Conservation (phyloP, 164 flowering plant genomes). For the Aristolochia fimbriata region DNA sequence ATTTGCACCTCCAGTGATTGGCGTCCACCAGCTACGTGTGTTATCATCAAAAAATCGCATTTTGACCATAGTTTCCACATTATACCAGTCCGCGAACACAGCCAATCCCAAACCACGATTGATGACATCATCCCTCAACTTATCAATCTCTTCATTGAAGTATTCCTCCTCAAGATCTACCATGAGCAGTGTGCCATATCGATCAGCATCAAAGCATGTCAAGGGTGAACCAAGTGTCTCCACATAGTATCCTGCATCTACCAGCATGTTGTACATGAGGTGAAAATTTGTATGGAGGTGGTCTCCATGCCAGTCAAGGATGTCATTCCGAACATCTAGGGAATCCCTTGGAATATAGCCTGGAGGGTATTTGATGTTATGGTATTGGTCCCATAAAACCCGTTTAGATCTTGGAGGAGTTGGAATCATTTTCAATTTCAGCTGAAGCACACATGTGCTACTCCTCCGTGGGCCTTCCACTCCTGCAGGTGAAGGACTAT, state of each 20-base stretch:
- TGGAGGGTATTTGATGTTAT: constrained; percentile 95
- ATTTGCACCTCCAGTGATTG: constrained; percentile 96
- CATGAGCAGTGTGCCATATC: constrained; percentile 89
- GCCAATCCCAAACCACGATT: constrained; percentile 74
- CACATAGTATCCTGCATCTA: constrained; percentile 85
- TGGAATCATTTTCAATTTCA: constrained; percentile 76
- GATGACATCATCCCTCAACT: constrained; percentile 72
- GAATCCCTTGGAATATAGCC: constrained; percentile 98
- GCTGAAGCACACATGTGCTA: constrained; percentile 69
- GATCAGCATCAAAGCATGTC: constrained; percentile 98
- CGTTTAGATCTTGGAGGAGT: constrained; percentile 83
- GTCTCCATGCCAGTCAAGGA: constrained; percentile 99
- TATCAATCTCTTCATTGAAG: constrained; percentile 75
- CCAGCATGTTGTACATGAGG: constrained; percentile 82
- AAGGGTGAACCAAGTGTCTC: constrained; percentile 98
- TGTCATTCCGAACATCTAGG: constrained; percentile 97
- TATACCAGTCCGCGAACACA: constrained; percentile 98
- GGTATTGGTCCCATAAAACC: constrained; percentile 94
- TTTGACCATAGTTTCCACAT: constrained; percentile 94
- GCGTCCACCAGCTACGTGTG: constrained; percentile 99
- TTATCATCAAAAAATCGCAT: constrained; percentile 99
- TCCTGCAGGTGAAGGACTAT: constrained; percentile 74
- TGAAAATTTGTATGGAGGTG: constrained; percentile 96
- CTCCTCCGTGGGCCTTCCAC: constrained; percentile 39
- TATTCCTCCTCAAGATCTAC: constrained; percentile 99